These are phyloP conservation scores for Takashimella koratensis DNA, from an alignment of 1,284 basidiomycete genomes.

Conservation along the genomic window DNA sequence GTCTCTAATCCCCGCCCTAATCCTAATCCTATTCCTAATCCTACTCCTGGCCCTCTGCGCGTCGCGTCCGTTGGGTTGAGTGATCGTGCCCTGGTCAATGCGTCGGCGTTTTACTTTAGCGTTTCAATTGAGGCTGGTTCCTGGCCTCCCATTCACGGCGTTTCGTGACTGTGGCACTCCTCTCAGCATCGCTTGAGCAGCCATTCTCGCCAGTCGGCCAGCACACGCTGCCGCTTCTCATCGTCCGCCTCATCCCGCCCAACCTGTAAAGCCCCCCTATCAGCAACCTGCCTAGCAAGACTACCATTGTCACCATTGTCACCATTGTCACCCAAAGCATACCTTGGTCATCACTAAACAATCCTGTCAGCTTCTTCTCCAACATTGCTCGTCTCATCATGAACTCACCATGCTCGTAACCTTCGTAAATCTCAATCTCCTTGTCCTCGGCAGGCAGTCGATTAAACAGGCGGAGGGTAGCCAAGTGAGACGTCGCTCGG, in stretches of 20 bases:
- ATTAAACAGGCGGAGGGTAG: constrained; percentile 49
- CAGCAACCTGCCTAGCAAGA: constrained; percentile 7
- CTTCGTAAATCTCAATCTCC: constrained; percentile 51
- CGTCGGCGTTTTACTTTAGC: background rate
- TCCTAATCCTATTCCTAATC: background rate
- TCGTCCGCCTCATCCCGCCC: constrained; percentile 48
- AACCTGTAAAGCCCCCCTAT: constrained; percentile 41
- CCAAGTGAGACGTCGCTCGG: constrained; percentile 50
- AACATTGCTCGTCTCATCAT: too few relatives aligned
- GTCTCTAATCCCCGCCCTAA: background rate
- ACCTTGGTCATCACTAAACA: constrained; percentile 43
- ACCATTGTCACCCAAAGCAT: background rate
- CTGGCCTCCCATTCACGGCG: too few relatives aligned
- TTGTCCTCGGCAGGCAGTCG: constrained; percentile 49
- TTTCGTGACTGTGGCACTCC: background rate
- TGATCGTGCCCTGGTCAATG: background rate
- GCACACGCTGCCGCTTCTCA: constrained; percentile 46
- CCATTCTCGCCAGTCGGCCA: constrained; percentile 49
- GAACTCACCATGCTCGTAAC: constrained; percentile 53
- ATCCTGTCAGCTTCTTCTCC: background rate
- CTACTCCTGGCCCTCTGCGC: background rate
- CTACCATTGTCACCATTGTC: too few relatives aligned
- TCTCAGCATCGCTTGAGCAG: constrained; percentile 36
- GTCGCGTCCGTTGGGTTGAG: too few relatives aligned
- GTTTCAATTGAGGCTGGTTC: too few relatives aligned